Evolutionary conservation across 371 early-diverging fungal genomes (phyloP), one percentile per base, ranked within the genome.

Genomic region (Mucor velutinosus): DNA sequence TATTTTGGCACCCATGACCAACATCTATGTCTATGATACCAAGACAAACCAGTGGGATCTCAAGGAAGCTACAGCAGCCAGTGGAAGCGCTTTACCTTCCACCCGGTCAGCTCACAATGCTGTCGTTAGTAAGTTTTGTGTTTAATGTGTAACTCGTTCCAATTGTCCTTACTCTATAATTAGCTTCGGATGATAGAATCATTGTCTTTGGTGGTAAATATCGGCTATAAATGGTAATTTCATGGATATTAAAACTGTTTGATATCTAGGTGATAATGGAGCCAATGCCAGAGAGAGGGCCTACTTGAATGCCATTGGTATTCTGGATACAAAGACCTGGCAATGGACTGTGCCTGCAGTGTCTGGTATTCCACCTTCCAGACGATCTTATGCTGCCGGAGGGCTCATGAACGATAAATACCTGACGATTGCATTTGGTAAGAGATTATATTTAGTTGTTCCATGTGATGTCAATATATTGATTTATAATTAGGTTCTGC

Each of bases 351-450:
- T 63, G 8, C 79, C 81, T 37, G 19, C 64, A 4, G 41, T 66
- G 0, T 12, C 58, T 3, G 83, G 83, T 43, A 77, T 80, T 67
- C 74, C 74, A 37, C 81, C 83, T 21, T 77, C 78, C 23, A 68
- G 74, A 60, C 79, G 83, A 33, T 72, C 79, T 14, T 77, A 73
- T 65, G 79, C 81, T 60, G 62, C 75, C 25, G 83, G 70, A 60
- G 76, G 71, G 37, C 55, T 80, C 21, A 56, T 80, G 7, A 66
- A 75, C 56, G 64, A 63, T 15, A 65, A 63, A 12, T 49, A 66
- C 53, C 41, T 83, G 15, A 77, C 76, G 25, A 75, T 78, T 35
- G 76, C 79, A 17, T 80, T 83, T 74, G 83, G 83, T 82, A 72
- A n/a, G 33, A 25, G 19, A 45, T 51, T 51, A 51, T 51, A 51